Evolutionary conservation across 768 basidiomycete genomes (phyloP).

Genomic region (Leccinum obscurum): DNA sequence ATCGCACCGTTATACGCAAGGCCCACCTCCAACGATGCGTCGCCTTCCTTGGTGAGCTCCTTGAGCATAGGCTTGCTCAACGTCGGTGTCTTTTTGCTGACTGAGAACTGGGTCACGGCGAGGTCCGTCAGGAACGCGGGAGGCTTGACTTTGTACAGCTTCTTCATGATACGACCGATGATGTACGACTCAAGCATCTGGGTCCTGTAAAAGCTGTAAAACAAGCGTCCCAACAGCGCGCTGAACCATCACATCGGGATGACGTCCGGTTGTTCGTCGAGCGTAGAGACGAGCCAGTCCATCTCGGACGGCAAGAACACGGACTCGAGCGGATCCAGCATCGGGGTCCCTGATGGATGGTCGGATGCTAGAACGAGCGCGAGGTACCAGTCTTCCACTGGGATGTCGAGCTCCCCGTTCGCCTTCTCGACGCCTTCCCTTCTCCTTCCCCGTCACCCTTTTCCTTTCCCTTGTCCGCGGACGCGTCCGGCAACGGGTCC

Average conservation of each 20-base stretch:
- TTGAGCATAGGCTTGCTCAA: constrained; percentile 98
- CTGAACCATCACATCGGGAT: constrained; percentile 98
- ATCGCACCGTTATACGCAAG: constrained; percentile 85
- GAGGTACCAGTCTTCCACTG: constrained; percentile 94
- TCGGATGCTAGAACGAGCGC: constrained; percentile 74
- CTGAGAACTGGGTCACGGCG: constrained; percentile 83
- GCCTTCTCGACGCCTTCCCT: neutral
- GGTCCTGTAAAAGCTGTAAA: constrained; percentile 90
- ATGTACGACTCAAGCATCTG: constrained; percentile 80
- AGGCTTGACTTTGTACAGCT: constrained; percentile 87
- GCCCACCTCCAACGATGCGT: constrained; percentile 80
- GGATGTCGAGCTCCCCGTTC: constrained; percentile 54
- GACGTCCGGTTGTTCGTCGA: constrained; percentile 93
- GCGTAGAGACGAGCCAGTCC: constrained; percentile 74
- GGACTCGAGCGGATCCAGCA: constrained; percentile 55
- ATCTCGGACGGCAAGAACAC: constrained; percentile 81
- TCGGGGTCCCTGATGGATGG: constrained; percentile 60
- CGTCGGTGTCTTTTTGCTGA: constrained; percentile 81
- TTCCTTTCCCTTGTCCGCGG: constrained; percentile 35
- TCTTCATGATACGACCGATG: constrained; percentile 88
- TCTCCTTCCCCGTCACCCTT: neutral
- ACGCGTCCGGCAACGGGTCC: constrained; percentile 40
- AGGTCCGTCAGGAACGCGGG: constrained; percentile 86
- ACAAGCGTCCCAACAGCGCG: constrained; percentile 87
- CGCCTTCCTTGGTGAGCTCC: constrained; percentile 92